Percentiles rank a stretch among this genome's conserved stretches.
Conservation (phyloP, 202 grass and related monocot species). For the Setaria italica region DNA sequence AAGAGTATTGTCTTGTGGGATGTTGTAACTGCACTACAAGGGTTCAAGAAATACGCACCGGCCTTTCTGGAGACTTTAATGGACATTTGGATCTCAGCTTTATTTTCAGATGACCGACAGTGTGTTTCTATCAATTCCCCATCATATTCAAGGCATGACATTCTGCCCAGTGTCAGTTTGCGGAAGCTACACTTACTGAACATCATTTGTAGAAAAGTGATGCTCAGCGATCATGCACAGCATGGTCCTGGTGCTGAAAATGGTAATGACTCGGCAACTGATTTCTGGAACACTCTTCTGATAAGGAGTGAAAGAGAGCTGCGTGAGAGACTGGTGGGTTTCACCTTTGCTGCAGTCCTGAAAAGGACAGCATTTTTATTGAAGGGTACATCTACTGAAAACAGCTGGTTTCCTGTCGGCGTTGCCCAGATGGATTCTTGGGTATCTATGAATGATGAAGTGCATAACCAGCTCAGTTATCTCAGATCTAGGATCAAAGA, state of each 20-base stretch:
- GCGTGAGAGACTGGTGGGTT: slow-evolving; percentile 67
- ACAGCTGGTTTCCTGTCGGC: slow-evolving; percentile 63
- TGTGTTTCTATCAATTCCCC: slow-evolving; percentile 46
- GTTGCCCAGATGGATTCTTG: slow-evolving; percentile 80
- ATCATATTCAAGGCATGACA: slow-evolving; percentile 28
- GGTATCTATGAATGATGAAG: slow-evolving; percentile 52
- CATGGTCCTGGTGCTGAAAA: slow-evolving; percentile 33
- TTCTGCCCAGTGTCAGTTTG: slow-evolving; percentile 56
- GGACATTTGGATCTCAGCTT: slow-evolving; percentile 66
- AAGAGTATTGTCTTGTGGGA: slow-evolving; percentile 74
- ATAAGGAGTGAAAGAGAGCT: slow-evolving; percentile 70
- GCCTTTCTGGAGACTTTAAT: slow-evolving; percentile 62
- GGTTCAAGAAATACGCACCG: slow-evolving; percentile 60
- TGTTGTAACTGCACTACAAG: slow-evolving; percentile 61
- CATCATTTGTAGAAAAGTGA: slow-evolving; percentile 82
- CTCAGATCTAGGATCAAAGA: slow-evolving; percentile 58
- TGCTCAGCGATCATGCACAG: slow-evolving; percentile 42
- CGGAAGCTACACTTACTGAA: slow-evolving; percentile 79
- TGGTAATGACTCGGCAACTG: slow-evolving; percentile 31
- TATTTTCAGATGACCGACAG: slow-evolving; percentile 51
- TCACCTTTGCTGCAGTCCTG: slow-evolving; percentile 67
- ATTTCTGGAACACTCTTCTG: slow-evolving; percentile 74
- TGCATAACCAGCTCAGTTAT: slow-evolving; percentile 49
- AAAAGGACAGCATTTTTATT: slow-evolving; percentile 36
- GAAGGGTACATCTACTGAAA: slow-evolving; percentile 36